Percentiles rank a stretch among this genome's conserved stretches.
These are phyloP conservation scores for Colletotrichum sp. DNA, from an alignment of 2,329 filamentous ascomycete species.

Conservation along the genomic window DNA sequence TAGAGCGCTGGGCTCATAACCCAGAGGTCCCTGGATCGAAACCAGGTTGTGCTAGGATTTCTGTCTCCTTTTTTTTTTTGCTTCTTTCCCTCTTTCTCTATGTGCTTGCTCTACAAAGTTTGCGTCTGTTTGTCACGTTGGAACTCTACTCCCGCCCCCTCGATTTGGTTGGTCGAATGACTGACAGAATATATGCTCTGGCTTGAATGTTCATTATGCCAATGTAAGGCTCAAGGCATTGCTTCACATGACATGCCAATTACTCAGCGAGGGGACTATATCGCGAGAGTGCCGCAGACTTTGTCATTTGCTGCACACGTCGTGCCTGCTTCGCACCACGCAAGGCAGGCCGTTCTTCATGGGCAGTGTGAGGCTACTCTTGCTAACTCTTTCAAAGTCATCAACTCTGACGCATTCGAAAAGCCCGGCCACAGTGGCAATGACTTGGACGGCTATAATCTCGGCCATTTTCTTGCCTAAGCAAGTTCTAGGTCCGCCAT, in stretches of 20 bases:
- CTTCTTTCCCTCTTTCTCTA: background rate
- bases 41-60: slow-evolving; percentile 4
- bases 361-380: slow-evolving; percentile 66
- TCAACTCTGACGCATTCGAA: slow-evolving; percentile 57
- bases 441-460: slow-evolving; percentile 59
- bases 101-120: background rate
- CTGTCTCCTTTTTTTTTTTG: too few relatives aligned
- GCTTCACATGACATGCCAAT: background rate
- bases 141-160: background rate
- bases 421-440: slow-evolving; percentile 50
- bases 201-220: background rate
- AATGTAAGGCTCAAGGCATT: background rate
- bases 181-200: background rate
- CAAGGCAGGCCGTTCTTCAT: slow-evolving; percentile 67
- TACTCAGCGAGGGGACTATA: background rate
- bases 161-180: background rate
- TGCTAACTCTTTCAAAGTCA: slow-evolving; percentile 55
- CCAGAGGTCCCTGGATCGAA: slow-evolving; percentile 22
- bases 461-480: slow-evolving; percentile 71
- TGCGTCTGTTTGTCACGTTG: background rate
- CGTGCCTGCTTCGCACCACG: slow-evolving; percentile 30
- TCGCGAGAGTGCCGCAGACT: background rate
- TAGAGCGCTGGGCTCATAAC: slow-evolving; percentile 25
- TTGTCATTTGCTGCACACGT: background rate
- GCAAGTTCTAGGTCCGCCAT: slow-evolving; percentile 66